Conservation (phyloP, 768 basidiomycete species). For the Lepiota venenata region DNA sequence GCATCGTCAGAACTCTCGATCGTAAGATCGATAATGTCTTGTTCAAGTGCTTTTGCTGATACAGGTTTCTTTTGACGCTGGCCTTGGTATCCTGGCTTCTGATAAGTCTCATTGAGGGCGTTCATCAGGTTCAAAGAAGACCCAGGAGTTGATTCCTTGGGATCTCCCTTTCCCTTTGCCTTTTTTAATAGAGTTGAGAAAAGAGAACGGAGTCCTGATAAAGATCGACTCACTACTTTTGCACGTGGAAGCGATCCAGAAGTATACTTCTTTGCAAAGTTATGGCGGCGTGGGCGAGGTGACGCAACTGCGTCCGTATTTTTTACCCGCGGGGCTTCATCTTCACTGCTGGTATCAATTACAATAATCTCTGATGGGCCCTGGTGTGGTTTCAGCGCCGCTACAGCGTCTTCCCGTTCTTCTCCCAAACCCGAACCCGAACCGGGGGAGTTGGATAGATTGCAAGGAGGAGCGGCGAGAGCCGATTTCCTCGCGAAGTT, state of each 20-base stretch:
- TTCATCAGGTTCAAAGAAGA: background rate
- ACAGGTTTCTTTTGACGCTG: background rate
- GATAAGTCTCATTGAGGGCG: background rate
- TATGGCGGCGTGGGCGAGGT: background rate
- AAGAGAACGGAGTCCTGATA: background rate
- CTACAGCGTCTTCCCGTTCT: background rate
- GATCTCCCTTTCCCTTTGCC: background rate
- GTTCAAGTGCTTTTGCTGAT: background rate
- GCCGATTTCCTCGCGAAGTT: background rate
- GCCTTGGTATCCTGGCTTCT: background rate
- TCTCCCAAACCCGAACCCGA: background rate
- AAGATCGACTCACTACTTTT: background rate
- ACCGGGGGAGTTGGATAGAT: background rate
- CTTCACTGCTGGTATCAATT: slow-evolving; percentile 4
- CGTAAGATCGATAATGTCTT: slow-evolving; percentile 8
- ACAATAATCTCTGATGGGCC: background rate
- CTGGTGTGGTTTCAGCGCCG: background rate
- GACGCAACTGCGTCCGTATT: no score
- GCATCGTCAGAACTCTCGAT: slow-evolving; percentile 5
- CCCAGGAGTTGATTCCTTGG: background rate
- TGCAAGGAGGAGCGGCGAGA: background rate
- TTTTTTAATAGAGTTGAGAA: no score
- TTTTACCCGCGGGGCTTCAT: background rate
- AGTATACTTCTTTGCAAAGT: background rate
- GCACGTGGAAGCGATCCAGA: background rate